Percentiles rank a stretch among this genome's conserved stretches.
phyloP scores from a whole-genome alignment of 2,329 filamentous ascomycete genomes.

The Sporothrix phasma region DNA sequence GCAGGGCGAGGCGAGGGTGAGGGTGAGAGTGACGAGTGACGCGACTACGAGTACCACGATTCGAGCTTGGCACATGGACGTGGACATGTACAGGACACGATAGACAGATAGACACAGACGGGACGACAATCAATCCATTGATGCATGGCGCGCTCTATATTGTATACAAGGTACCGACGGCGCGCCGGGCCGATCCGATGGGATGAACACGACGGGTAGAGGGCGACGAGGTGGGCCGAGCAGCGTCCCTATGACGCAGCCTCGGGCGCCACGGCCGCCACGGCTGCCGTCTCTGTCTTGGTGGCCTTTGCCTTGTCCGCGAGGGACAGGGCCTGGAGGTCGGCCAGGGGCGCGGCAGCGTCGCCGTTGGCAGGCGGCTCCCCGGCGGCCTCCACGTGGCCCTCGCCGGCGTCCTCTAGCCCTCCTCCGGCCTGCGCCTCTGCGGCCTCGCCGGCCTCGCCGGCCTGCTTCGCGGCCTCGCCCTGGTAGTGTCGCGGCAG shows the following conservation, averaged over 20 bases:
- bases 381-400: neutral
- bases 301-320: constrained; percentile 13
- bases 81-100: neutral
- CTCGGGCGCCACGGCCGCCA: neutral
- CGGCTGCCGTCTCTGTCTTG: neutral
- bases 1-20: neutral
- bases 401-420: neutral
- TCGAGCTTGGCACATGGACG: neutral
- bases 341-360: neutral
- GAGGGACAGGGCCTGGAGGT: constrained; percentile 11
- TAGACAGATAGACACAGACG: neutral
- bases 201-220: neutral
- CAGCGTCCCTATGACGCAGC: neutral
- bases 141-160: neutral
- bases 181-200: neutral
- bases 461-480: neutral
- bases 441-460: constrained; percentile 4
- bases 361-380: neutral
- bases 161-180: neutral
- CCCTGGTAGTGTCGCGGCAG: constrained; percentile 34
- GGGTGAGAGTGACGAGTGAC: neutral
- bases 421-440: neutral
- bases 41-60: neutral
- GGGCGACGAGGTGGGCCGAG: neutral
- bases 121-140: neutral